phyloP scores from a whole-genome alignment of 202 grass and related monocot genomes.

The Hordeum pubiflorum region DNA sequence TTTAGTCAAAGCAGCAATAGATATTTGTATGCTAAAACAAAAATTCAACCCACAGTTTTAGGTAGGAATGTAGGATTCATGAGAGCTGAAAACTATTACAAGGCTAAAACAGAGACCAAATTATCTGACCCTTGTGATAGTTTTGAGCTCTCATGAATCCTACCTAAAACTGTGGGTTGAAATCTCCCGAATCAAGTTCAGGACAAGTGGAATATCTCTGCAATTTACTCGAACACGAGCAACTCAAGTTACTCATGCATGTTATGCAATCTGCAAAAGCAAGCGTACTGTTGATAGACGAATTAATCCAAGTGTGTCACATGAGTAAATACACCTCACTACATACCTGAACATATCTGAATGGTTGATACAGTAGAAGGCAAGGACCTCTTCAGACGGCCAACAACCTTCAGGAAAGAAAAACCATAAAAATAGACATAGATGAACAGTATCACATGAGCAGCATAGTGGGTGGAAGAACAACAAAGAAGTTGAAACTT shows the following conservation, averaged over 20 bases:
- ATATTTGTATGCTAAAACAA: slow-evolving; percentile 16
- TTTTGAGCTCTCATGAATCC: neutral
- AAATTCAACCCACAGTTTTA: neutral
- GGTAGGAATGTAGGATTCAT: neutral
- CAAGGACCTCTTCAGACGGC: slow-evolving; percentile 99
- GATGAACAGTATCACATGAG: neutral
- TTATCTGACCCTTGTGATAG: neutral
- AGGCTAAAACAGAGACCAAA: neutral
- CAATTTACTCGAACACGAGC: neutral
- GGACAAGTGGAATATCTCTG: neutral
- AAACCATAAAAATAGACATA: neutral
- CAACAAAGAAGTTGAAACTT: neutral
- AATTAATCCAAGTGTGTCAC: neutral
- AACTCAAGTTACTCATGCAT: slow-evolving; percentile 8
- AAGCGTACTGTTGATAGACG: neutral
- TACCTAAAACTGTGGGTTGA: neutral
- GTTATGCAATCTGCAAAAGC: slow-evolving; percentile 8
- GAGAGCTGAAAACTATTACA: neutral
- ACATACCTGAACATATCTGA: slow-evolving; percentile 73
- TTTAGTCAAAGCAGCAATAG: slow-evolving; percentile 6
- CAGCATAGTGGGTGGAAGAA: neutral
- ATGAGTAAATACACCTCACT: neutral
- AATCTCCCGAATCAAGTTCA: neutral
- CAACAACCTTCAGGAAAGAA: slow-evolving; percentile 56
- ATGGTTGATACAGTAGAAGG: slow-evolving; percentile 81